phyloP scores from a whole-genome alignment of 1,139 yeast genomes.

The Eremothecium sinecaudum region DNA sequence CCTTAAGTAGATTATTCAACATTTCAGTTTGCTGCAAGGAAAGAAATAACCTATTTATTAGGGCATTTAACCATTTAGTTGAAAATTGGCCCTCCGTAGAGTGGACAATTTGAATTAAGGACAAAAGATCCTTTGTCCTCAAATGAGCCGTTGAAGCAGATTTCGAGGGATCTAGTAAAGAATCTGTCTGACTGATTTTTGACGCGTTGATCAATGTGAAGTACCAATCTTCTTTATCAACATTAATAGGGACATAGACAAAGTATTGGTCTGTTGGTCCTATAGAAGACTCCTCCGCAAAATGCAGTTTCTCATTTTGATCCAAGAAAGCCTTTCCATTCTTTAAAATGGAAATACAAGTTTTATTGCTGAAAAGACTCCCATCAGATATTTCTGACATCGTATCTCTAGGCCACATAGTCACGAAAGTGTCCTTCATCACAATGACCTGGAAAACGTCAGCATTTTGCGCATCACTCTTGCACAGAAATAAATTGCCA shows the following conservation, averaged over 20 bases:
- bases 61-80: constrained; percentile 84
- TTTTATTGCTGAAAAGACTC: constrained; percentile 65
- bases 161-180: constrained; percentile 36
- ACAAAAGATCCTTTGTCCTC: constrained; percentile 60
- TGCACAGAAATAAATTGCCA: constrained; percentile 76
- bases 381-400: constrained; percentile 47
- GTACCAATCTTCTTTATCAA: constrained; percentile 88
- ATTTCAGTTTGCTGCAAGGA: constrained; percentile 63
- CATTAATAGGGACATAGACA: constrained; percentile 65
- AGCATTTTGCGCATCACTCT: constrained; percentile 42
- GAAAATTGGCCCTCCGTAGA: constrained; percentile 77
- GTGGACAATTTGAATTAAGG: constrained; percentile 64
- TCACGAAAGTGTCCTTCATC: constrained; percentile 56
- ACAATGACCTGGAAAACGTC: constrained; percentile 74
- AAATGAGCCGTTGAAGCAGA: constrained; percentile 51
- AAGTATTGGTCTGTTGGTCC: constrained; percentile 37
- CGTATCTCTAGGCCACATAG: constrained; percentile 71
- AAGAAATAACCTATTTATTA: constrained; percentile 72
- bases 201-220: constrained; percentile 74
- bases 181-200: constrained; percentile 31
- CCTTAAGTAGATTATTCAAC: constrained; percentile 47
- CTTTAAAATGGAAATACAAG: constrained; percentile 64
- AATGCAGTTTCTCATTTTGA: constrained; percentile 24
- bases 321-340: constrained; percentile 19
- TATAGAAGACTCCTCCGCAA: constrained; percentile 8